Evolutionary conservation across 2,329 filamentous ascomycete genomes (phyloP), one percentile per base, ranked within the genome.

Genomic region (Hypoxylon sp.): DNA sequence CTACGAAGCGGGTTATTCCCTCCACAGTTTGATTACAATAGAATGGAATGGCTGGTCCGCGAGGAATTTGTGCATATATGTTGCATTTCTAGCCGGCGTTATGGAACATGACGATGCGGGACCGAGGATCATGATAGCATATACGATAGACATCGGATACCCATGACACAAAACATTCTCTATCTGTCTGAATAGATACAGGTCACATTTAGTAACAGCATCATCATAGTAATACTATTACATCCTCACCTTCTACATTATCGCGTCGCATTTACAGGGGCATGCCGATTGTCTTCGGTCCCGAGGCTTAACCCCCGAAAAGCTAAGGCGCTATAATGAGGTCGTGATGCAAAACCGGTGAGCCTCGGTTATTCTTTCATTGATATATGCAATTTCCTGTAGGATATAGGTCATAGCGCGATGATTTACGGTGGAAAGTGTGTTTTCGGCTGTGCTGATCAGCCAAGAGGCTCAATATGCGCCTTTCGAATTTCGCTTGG

Each of bases 1-100:
- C 79, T 5, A 76, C 79, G 1, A 87, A 84, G 75, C 79, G 83
- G 29, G 65, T 64, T 3, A n/a, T 77, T 44, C 68, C 72, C 6
- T 57, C 69, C 10, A 60, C 54, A 19, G 54, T 62, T 19, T 76
- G 52, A 73, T 5, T 19, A 48, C n/a, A 31, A 37, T 26, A 24
- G 3, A 54, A 50, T 26, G 8, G 37, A 17, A 37, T 26, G 19
- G 39, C n/a, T 57, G 22, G 42, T 42, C 63, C 39, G 65, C 46
- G 53, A 53, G 24, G 54, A 24, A 37, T 35, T 63, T 62, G 17
- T 52, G 31, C 44, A 58, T 61, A 44, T 24, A 46, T 47, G 29
- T n/a, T 29, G 42, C 55, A 50, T 37, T 66, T 67, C 14, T 50
- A 52, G 63, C 63, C 35, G 66, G 58, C 17, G 59, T 65, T 72